phyloP scores from a whole-genome alignment of 2,329 filamentous ascomycete genomes.

The Diaporthe helianthi region DNA sequence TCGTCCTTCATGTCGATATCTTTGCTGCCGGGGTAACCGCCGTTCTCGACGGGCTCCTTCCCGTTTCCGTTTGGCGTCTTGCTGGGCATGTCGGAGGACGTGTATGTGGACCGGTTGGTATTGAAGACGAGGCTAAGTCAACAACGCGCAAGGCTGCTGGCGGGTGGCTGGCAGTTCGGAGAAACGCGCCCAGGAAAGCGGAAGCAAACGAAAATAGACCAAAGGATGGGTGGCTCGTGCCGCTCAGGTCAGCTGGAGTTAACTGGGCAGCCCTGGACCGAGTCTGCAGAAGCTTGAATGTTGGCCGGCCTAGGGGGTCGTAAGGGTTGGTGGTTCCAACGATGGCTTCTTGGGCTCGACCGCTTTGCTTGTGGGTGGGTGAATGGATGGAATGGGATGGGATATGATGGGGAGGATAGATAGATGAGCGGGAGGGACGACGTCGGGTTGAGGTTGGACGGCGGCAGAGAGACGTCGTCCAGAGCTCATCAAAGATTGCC shows the following conservation, averaged over 20 bases:
- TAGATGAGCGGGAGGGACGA: conserved; percentile 25
- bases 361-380: conserved; percentile 10
- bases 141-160: conserved; percentile 28
- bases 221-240: conserved; percentile 27
- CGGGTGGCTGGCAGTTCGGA: conserved; percentile 11
- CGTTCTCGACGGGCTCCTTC: conserved; percentile 73
- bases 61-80: conserved; percentile 77
- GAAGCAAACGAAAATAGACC: conserved; percentile 28
- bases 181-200: conserved; percentile 25
- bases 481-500: conserved; percentile 34
- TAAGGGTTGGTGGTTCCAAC: not conserved
- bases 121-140: conserved; percentile 25
- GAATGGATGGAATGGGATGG: conserved; percentile 11
- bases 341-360: conserved; percentile 27
- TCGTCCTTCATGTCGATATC: conserved; percentile 74
- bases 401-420: conserved; percentile 24
- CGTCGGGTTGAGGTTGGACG: conserved; percentile 27
- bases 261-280: conserved; percentile 20
- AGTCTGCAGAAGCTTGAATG: conserved; percentile 8
- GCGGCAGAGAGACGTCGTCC: conserved; percentile 23
- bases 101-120: conserved; percentile 4
- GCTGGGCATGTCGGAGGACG: conserved; percentile 65
- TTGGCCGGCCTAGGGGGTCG: not conserved
- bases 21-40: conserved; percentile 66
- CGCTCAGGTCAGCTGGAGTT: conserved; percentile 32